These are phyloP conservation scores for Russula lepida DNA, from an alignment of 768 basidiomycete species.

Conservation along the genomic window DNA sequence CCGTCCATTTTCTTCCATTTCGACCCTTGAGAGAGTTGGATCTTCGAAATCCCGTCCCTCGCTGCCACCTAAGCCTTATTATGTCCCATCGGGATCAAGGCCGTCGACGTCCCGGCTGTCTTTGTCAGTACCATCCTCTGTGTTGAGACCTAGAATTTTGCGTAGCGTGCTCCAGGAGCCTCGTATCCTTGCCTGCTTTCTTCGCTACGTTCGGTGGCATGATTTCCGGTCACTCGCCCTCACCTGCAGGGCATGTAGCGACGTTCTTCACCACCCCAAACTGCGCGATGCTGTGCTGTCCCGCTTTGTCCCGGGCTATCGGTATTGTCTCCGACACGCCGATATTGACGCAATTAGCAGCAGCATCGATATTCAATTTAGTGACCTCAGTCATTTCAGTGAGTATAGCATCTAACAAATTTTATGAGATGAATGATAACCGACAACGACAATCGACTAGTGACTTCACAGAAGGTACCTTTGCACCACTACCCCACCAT, in stretches of 20 bases:
- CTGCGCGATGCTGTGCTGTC: slow-evolving; percentile 35
- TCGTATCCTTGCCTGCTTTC: slow-evolving; percentile 28
- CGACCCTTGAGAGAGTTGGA: neutral
- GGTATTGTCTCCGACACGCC: slow-evolving; percentile 33
- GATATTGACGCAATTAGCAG: slow-evolving; percentile 36
- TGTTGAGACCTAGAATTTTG: slow-evolving; percentile 21
- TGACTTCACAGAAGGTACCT: slow-evolving; percentile 54
- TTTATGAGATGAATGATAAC: neutral
- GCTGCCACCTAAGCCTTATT: neutral
- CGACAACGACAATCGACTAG: slow-evolving; percentile 28
- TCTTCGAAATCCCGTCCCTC: neutral
- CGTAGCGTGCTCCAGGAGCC: slow-evolving; percentile 30
- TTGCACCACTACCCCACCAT: slow-evolving; percentile 67
- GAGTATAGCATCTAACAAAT: slow-evolving; percentile 28
- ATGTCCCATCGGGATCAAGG: neutral
- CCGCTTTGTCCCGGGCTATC: slow-evolving; percentile 52
- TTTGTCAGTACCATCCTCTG: neutral
- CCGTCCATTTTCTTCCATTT: slow-evolving; percentile 1
- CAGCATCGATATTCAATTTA: slow-evolving; percentile 44
- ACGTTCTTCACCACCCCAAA: slow-evolving; percentile 27
- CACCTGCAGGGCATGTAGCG: slow-evolving; percentile 31
- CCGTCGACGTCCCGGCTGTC: neutral
- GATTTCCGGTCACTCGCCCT: slow-evolving; percentile 35
- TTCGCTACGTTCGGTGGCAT: slow-evolving; percentile 30
- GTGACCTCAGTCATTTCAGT: slow-evolving; percentile 60